Evolutionary conservation across 345 rosid genomes (phyloP), one percentile per base, ranked within the genome.

Genomic region (Cochlearia excelsa): DNA sequence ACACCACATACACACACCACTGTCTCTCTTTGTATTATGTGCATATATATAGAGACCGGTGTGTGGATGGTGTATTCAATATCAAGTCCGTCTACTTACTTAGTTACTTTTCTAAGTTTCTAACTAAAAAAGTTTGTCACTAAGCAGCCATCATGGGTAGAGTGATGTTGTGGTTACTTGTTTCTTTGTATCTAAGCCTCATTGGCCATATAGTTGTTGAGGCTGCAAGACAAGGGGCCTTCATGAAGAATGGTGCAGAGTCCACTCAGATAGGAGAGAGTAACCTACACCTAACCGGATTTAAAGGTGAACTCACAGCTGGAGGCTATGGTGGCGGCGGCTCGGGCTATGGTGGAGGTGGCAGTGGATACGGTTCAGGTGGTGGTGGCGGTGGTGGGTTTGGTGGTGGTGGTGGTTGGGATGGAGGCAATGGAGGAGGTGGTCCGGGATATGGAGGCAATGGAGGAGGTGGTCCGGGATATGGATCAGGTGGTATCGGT

Each of bases 381-480:
- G 68, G 68, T 30, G 72, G 63, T 42, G 74, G 67, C 23, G 74
- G 74, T 41, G 68, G 68, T 27, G 74, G 68, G 35, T 48, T 54
- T 54, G 74, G 67, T 42, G 67, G 51, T 5, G 73, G 66, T 40
- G 57, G 28, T 44, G 67, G 65, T 6, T 49, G 67, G 34, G 63
- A 6, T 16, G 23, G 23, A 16, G 23, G 23, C 23, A 37, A 3
- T 48, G 65, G 65, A 10, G 67, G 67, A 26, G 67, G 69, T 54
- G 69, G 65, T 37, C 7, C 34, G 28, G 74, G 69, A 33, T 70
- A 56, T 56, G 74, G 49, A 61, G 45, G 66, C 42, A 68, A 61
- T 42, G 49, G 51, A 51, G 66, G 66, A 30, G 72, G 44, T 4
- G 72, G 62, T 54, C 62, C 50, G 0, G 73, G 67, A 47, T 68